Base-by-base conservation (phyloP, 192 early-diverging fungal species). In the Rhizophagus prolifer region DNA sequence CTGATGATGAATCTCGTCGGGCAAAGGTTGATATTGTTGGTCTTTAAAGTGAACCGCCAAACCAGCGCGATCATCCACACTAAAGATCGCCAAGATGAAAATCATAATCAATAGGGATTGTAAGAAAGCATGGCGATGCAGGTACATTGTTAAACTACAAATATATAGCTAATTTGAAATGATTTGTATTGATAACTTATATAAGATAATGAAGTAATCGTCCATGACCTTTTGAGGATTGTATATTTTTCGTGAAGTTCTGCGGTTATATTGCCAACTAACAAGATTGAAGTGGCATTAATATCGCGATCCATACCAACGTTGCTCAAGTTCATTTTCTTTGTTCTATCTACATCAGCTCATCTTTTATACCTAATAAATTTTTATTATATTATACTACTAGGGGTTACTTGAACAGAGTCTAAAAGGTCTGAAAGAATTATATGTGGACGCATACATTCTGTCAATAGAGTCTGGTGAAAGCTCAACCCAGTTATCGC, bases 121-220 rank as follows among this genome's bases (percentile, higher is more conserved):
- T 46, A 67, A 5, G 34, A 6, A 72, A 54, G 54, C 54, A 72
- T 72, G 50, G 70, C n/a, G 70, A 28, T 58, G 25, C 70, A 72
- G 47, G 50, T 72, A n/a, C n/a, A n/a, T n/a, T n/a, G 9, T 10
- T 36, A 58, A 72, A 58, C 50, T 72, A 31, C 31, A 31, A 31
- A 31, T 58, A 58, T 72, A 72, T 72, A 72, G 70, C 58, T 58
- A 71, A 72, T 72, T 72, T 72, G 70, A 58, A 72, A 58, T 67
- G 34, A 44, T 12, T 10, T 10, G 10, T 44, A 46, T 67, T 67
- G 36, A 0, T 41, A 38, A 31, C 31, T 67, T 67, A 67, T 67
- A 67, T 41, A n/a, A 72, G 50, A 72, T 58, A 72, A 72, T 36
- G 50, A 72, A 72, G 47, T 30, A 72, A 58, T 72, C 58, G 54